A percentile compares a stretch with the other conserved stretches of the same genome.
phyloP scores from a whole-genome alignment of 371 early-diverging fungal species.

The Fennellomyces sp. region DNA sequence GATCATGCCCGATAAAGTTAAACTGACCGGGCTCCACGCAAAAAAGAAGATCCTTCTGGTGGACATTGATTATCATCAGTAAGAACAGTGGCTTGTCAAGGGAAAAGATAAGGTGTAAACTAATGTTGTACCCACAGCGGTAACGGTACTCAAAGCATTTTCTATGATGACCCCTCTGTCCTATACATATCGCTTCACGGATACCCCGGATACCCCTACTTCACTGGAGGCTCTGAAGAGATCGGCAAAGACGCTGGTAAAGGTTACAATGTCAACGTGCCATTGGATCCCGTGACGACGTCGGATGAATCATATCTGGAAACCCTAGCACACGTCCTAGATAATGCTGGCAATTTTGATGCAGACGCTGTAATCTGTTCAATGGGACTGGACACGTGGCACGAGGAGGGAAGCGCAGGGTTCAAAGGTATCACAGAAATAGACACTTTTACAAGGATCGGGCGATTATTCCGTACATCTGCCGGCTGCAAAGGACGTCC shows the following conservation, averaged over 20 bases:
- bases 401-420: conserved; percentile 71
- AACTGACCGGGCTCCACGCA: conserved; percentile 5
- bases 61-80: conserved; percentile 73
- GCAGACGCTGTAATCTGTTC: conserved; percentile 59
- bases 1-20: not conserved
- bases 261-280: conserved; percentile 75
- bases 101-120: no score
- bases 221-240: conserved; percentile 65
- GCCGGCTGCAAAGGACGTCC: conserved; percentile 36
- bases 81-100: conserved; percentile 4
- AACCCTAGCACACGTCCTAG: conserved; percentile 28
- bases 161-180: conserved; percentile 60
- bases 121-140: no score
- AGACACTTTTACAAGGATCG: conserved; percentile 57
- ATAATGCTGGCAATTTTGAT: conserved; percentile 19
- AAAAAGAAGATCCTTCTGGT: conserved; percentile 53
- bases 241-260: conserved; percentile 56
- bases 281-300: conserved; percentile 52
- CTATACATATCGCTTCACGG: conserved; percentile 63
- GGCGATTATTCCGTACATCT: conserved; percentile 38
- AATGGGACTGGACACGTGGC: conserved; percentile 63
- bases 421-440: conserved; percentile 39
- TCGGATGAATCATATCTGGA: conserved; percentile 52
- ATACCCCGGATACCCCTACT: conserved; percentile 55
- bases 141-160: conserved; percentile 76